These are phyloP conservation scores for Mrakia blollopis DNA, from an alignment of 768 basidiomycete species.

Conservation along the genomic window DNA sequence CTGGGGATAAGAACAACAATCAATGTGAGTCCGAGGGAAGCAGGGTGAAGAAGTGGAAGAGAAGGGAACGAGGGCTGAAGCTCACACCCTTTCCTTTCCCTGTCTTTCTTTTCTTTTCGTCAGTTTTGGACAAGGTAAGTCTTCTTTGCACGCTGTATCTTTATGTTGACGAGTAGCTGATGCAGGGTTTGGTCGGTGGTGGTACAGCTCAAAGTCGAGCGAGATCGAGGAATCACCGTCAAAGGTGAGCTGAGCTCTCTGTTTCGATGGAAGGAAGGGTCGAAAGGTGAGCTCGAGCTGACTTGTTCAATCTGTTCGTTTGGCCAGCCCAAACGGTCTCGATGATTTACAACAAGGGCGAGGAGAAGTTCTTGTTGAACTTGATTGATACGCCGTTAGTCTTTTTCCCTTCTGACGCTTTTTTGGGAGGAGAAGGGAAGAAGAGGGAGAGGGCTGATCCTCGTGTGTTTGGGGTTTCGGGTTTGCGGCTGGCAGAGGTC, in stretches of 20 bases:
- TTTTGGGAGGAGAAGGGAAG: not conserved
- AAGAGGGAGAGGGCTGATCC: not conserved
- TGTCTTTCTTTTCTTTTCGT: not conserved
- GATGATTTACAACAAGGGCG: slow-evolving; percentile 69
- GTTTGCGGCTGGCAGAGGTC: slow-evolving; percentile 62
- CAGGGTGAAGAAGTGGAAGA: slow-evolving; percentile 34
- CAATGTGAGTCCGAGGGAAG: slow-evolving; percentile 7
- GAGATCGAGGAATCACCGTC: slow-evolving; percentile 95
- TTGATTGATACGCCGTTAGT: slow-evolving; percentile 85
- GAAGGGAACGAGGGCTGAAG: slow-evolving; percentile 68
- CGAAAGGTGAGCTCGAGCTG: not conserved
- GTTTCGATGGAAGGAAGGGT: not conserved
- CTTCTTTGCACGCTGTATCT: not conserved
- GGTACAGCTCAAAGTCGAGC: slow-evolving; percentile 73
- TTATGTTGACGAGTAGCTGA: not conserved
- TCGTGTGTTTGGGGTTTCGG: not conserved
- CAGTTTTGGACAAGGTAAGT: slow-evolving; percentile 42
- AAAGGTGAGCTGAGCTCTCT: slow-evolving; percentile 35
- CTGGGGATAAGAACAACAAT: not conserved
- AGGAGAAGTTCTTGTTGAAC: slow-evolving; percentile 69
- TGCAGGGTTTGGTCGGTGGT: not conserved
- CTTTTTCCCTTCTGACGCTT: too few species aligned
- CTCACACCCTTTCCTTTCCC: slow-evolving; percentile 1
- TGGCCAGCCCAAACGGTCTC: slow-evolving; percentile 68
- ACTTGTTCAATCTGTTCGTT: not conserved